Base-by-base conservation (phyloP, 108 stramenopile species). In the Asterionellopsis glacialis region DNA sequence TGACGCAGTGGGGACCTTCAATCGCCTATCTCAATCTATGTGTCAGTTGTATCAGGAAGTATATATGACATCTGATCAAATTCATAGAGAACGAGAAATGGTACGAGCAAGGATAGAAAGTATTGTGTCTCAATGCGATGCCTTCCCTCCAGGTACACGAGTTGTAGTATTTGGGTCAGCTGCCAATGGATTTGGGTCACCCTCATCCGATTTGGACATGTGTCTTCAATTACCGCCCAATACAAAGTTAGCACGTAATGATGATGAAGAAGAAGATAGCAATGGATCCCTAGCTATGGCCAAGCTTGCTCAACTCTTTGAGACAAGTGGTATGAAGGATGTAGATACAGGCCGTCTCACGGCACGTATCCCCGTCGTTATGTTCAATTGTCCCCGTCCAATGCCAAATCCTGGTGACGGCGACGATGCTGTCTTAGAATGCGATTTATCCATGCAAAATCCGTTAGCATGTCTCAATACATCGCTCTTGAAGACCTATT, bases 381-480 rank as follows among this genome's bases (percentile, higher is more conserved):
- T 88, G 64, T 97, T 96, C 65, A 76, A 82, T 57, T 85, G 83
- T 55, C 87, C 85, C 5, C 52, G 60, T 23, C 74, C 68, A 41
- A 56, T 65, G 48, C 22, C 41, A 16, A 25, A 9, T 11, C 65
- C 49, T 33, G 59, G 63, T 9, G 73, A 81, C 56, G 90, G 82
- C 53, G 69, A 79, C 27, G 61, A 67, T 21, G 75, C 76, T 7
- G 55, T 80, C 11, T 80, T 99, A 47, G 95, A 98, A 64, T 96
- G 97, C 65, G 99, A 99, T 80, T 72, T 98, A 33, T 91, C 90
- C 23, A 77, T 96, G 61, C 82, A 93, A 68, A 99, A 99, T 65
- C 92, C 98, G 4, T 77, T 99, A 22, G 98, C 99, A 7, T 73
- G 96, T 47, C 73, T 91, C 40, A 99, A 99, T 70, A 99, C 99